Conservation (phyloP, 2,329 filamentous ascomycete species). For the Ceratocystis lukuohia region DNA sequence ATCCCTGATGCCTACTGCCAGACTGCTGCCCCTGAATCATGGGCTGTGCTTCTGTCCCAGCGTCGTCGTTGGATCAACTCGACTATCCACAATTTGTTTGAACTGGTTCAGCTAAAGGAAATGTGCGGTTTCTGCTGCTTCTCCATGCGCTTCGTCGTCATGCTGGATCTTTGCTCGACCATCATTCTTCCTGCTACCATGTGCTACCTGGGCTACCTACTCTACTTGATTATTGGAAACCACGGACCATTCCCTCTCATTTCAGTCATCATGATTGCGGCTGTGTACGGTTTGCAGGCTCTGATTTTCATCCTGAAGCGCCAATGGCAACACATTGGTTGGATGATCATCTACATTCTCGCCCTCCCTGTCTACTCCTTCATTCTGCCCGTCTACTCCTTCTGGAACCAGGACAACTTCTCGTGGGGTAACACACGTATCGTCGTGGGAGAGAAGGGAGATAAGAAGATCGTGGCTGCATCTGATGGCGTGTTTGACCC, state of each 20-base stretch:
- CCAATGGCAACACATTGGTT: conserved; percentile 96
- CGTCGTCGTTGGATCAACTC: conserved; percentile 99
- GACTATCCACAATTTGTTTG: conserved; percentile 88
- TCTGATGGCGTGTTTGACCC: conserved; percentile 82
- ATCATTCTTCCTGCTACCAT: conserved; percentile 83
- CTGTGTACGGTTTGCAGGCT: conserved; percentile 88
- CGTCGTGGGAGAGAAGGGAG: conserved; percentile 85
- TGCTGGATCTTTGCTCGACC: conserved; percentile 86
- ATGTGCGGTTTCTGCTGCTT: conserved; percentile 99
- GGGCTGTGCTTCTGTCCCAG: conserved; percentile 90
- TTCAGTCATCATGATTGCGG: conserved; percentile 78
- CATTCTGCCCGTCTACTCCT: conserved; percentile 83
- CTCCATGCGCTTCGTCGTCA: conserved; percentile 92
- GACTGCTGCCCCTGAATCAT: conserved; percentile 86
- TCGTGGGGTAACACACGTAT: conserved; percentile 97
- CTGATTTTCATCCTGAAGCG: conserved; percentile 93
- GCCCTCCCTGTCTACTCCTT: conserved; percentile 92
- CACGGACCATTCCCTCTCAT: conserved; percentile 69
- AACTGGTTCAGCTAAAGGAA: conserved; percentile 79
- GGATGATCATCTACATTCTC: conserved; percentile 98
- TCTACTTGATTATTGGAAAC: conserved; percentile 60
- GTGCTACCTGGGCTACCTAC: conserved; percentile 73
- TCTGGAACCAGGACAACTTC: conserved; percentile 99
- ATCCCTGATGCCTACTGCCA: conserved; percentile 83
- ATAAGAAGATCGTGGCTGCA: conserved; percentile 77